Base-by-base conservation (phyloP, 176 grass and related monocot genomes). In the Phoenix dactylifera region DNA sequence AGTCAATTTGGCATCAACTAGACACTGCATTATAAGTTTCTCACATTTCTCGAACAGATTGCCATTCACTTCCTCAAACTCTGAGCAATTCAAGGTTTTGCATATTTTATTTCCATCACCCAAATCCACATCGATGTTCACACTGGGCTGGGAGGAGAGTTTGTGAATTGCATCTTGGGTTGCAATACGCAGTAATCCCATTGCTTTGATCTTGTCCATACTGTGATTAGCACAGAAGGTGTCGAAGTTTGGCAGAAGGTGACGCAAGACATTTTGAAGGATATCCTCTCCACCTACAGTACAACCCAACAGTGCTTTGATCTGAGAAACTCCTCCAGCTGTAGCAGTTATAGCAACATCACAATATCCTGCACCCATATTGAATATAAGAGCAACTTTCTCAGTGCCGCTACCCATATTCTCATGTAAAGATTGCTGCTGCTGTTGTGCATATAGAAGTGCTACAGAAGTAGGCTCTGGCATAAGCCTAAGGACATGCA, bases 371-470 rank as follows among this genome's bases (percentile, higher is more conserved):
- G 86, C 86, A 28, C 82, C 86, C 39, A 89, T 82, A 60, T 85
- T 89, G 67, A 89, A 89, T 76, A 85, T 78, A 56, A 89, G 67
- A 6, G 71, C 78, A n/a, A 85, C 77, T 76, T 89, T 89, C 71
- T 85, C 86, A 7, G 54, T 58, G 39, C 82, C 86, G 4, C 86
- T 85, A 62, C 78, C 81, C 81, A 89, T 81, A 26, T 69, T 81
- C 35, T 85, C 86, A 26, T 89, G 49, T 60, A 75, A 19, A 50
- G 80, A 56, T 3, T 79, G 77, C 4, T 85, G 86, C 67, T 85
- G 78, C 35, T 82, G 81, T 60, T 89, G 86, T 53, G 86, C 82
- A 55, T 85, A 89, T 14, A 85, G 16, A 58, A 85, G 74, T 0
- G 86, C 86, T 0, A 89, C 74, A 24, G 86, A 66, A 22, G 81